Conservation (phyloP, 1,284 basidiomycete genomes). For the Moesziomyces antarcticus region DNA sequence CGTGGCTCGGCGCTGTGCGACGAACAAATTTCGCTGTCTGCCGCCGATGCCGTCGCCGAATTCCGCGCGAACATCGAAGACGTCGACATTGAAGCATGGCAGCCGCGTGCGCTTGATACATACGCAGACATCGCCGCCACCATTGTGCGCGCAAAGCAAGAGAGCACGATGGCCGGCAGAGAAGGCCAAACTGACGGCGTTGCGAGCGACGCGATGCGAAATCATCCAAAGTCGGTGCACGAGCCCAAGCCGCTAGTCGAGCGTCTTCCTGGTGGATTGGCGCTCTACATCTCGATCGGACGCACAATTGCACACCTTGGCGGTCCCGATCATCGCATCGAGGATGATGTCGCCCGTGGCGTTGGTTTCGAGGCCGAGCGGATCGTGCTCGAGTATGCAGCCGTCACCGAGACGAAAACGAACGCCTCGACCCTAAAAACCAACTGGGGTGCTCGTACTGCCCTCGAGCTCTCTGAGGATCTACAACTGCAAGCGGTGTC, state of each 20-base stretch:
- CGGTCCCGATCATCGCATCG: constrained; percentile 47
- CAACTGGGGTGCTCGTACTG: constrained; percentile 52
- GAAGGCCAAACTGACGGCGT: not conserved
- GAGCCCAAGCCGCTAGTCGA: constrained; percentile 38
- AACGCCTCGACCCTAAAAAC: constrained; percentile 24
- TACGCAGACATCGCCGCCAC: constrained; percentile 28
- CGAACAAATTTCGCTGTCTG: constrained; percentile 29
- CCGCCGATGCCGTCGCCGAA: constrained; percentile 31
- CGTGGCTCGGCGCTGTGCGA: constrained; percentile 13
- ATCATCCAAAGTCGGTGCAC: not conserved
- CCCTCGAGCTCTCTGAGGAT: constrained; percentile 58
- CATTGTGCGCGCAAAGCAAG: constrained; percentile 12
- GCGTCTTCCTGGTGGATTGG: constrained; percentile 40
- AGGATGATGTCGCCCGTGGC: constrained; percentile 51
- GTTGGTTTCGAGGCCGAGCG: constrained; percentile 56
- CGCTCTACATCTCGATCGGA: constrained; percentile 55
- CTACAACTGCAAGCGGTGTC: constrained; percentile 43
- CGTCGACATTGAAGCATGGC: constrained; percentile 59
- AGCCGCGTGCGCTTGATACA: constrained; percentile 38
- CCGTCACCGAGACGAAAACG: constrained; percentile 34
- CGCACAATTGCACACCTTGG: constrained; percentile 51
- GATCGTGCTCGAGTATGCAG: constrained; percentile 50
- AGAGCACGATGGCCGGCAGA: not conserved
- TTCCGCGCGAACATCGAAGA: constrained; percentile 51
- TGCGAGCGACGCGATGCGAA: not conserved